phyloP scores from a whole-genome alignment of 1,284 basidiomycete species.

The Volvariella volvacea region DNA sequence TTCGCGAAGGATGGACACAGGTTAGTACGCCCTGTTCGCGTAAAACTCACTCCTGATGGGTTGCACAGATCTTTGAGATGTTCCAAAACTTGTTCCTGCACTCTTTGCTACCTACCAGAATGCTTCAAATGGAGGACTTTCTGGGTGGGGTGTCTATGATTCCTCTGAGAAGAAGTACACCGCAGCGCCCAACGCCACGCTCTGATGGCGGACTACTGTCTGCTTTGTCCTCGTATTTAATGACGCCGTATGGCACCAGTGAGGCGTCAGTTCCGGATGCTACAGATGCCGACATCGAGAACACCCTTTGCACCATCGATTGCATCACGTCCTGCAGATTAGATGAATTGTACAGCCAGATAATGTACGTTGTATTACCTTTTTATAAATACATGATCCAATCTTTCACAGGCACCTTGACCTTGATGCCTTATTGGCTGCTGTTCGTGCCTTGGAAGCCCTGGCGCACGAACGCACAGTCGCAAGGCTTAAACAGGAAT shows the following conservation, averaged over 20 bases:
- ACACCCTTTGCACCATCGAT: conserved; percentile 91
- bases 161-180: conserved; percentile 73
- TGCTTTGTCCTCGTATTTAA: conserved; percentile 91
- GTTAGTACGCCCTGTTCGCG: conserved; percentile 30
- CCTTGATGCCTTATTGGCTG: conserved; percentile 72
- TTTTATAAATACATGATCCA: not conserved
- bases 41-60: conserved; percentile 1
- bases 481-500: conserved; percentile 62
- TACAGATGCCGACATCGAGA: conserved; percentile 88
- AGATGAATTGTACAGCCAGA: conserved; percentile 91
- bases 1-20: conserved; percentile 92
- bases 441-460: conserved; percentile 81
- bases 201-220: conserved; percentile 89
- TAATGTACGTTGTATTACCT: conserved; percentile 55
- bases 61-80: conserved; percentile 88
- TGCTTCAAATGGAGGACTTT: conserved; percentile 98
- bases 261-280: conserved; percentile 76
- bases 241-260: conserved; percentile 85
- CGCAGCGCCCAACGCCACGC: conserved; percentile 58
- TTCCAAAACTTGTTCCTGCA: conserved; percentile 95
- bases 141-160: conserved; percentile 85
- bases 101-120: conserved; percentile 79
- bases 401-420: conserved; percentile 60
- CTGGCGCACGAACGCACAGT: conserved; percentile 85
- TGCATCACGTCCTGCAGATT: conserved; percentile 92